Base-by-base conservation (phyloP, 1,139 yeast species). In the Saccharomycopsis hybrid region DNA sequence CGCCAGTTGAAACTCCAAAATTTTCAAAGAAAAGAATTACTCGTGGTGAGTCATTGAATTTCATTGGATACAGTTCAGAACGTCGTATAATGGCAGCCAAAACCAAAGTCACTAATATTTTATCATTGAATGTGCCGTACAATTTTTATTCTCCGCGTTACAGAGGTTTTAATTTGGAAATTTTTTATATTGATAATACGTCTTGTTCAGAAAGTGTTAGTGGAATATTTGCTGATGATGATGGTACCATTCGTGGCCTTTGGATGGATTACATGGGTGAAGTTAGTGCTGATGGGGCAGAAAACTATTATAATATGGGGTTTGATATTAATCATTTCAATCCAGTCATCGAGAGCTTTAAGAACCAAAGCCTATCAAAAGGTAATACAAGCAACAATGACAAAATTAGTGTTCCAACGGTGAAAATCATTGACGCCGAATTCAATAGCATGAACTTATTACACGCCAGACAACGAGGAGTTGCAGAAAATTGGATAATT, bases 231-330 rank as follows among this genome's bases (percentile, higher is more conserved):
- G 82, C 85, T 7, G 88, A 85, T 62, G 65, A 71, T 44, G 88
- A 85, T 59, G 96, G 96, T 28, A 78, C 82, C 0, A 77, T 88
- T 2, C 76, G 94, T 54, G 95, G 92, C 0, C 68, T 89, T 51
- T 88, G 96, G 96, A 65, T 88, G 56, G 76, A 92, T 0, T 87
- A 80, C 62, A 71, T 87, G 53, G 96, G 95, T 13, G 96, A 87
- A 58, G 75, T 78, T 47, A 70, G 71, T 51, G 72, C 76, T 42
- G 76, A 73, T 31, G 68, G 68, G n/a, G 13, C 38, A 4, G 89
- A 83, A 55, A 71, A 76, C 44, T 72, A 78, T 55, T 85, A 84
- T 63, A 74, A 85, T 50, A 80, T 86, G 75, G 96, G 95, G 11
- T 65, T 88, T 50, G 95, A 86, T 63, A 65, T 75, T 25, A 76